Percentiles rank a stretch among this genome's conserved stretches.
Conservation (phyloP, 148 eudicot species). For the Heliamphora exappendiculata region DNA sequence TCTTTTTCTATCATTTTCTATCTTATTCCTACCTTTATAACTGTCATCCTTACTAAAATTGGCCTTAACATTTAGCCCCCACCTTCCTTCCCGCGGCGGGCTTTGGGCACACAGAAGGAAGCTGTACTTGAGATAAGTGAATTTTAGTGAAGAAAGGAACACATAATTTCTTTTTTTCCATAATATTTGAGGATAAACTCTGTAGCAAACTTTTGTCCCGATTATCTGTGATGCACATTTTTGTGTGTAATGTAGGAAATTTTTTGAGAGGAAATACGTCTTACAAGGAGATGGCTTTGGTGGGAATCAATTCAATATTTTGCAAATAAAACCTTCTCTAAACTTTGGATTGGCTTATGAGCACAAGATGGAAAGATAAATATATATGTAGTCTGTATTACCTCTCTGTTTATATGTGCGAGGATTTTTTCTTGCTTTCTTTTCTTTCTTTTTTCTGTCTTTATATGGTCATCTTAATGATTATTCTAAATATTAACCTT, state of each 20-base stretch:
- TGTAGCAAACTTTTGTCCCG: background rate
- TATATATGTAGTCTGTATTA: background rate
- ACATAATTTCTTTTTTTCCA: background rate
- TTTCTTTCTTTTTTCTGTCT: background rate
- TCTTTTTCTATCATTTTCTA: too few relatives aligned
- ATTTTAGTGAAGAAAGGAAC: background rate
- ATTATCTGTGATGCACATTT: background rate
- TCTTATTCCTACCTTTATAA: too few relatives aligned
- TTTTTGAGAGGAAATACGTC: background rate
- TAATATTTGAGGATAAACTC: background rate
- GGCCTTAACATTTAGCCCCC: background rate
- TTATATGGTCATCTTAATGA: constrained; percentile 3
- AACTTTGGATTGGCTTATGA: background rate
- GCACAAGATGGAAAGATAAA: background rate
- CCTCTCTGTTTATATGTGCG: background rate
- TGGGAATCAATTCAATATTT: background rate
- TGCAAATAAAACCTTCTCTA: background rate
- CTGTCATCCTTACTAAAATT: too few relatives aligned
- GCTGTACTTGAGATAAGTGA: background rate
- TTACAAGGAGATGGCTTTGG: background rate
- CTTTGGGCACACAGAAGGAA: too few relatives aligned
- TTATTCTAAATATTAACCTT: background rate
- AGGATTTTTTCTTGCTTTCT: background rate
- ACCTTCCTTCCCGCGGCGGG: too few relatives aligned
- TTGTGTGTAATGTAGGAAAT: background rate